Evolutionary conservation across 192 early-diverging fungal genomes (phyloP).

Genomic region (Coemansia sp.): DNA sequence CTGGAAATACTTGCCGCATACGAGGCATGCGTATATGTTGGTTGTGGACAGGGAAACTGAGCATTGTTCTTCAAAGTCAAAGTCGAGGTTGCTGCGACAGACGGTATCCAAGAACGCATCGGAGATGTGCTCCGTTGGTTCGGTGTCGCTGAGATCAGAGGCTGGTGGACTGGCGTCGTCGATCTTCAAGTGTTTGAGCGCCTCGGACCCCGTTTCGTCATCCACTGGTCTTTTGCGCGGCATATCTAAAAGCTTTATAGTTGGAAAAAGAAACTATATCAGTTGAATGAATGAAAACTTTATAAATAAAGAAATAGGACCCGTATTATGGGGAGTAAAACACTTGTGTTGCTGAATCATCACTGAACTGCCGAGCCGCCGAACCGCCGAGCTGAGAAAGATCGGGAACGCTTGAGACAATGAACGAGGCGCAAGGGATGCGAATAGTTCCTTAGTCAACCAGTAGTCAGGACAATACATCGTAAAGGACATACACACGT

Average conservation of each 20-base stretch:
- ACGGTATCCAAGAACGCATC: slow-evolving; percentile 82
- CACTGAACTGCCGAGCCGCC: too few relatives aligned
- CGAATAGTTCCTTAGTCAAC: too few relatives aligned
- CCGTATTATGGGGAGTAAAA: background rate
- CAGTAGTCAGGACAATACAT: too few relatives aligned
- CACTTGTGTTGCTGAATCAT: too few relatives aligned
- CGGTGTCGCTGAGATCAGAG: background rate
- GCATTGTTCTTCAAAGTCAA: slow-evolving; percentile 98
- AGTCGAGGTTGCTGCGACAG: slow-evolving; percentile 84
- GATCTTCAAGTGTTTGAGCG: background rate
- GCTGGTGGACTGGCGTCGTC: background rate
- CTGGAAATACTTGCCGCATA: slow-evolving; percentile 95
- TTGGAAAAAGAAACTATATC: too few relatives aligned
- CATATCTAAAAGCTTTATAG: background rate
- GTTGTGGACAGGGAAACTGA: slow-evolving; percentile 89
- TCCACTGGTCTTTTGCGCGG: background rate
- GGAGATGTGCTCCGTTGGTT: slow-evolving; percentile 13
- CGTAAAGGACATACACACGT: too few relatives aligned
- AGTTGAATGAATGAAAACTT: too few relatives aligned
- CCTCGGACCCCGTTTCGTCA: background rate
- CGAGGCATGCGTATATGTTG: slow-evolving; percentile 95
- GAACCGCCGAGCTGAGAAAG: too few relatives aligned
- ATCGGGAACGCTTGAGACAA: too few relatives aligned
- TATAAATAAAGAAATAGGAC: too few relatives aligned
- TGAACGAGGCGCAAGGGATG: too few relatives aligned